phyloP scores from a whole-genome alignment of 495 filamentous ascomycete species.

The Annulohypoxylon maeteangense region DNA sequence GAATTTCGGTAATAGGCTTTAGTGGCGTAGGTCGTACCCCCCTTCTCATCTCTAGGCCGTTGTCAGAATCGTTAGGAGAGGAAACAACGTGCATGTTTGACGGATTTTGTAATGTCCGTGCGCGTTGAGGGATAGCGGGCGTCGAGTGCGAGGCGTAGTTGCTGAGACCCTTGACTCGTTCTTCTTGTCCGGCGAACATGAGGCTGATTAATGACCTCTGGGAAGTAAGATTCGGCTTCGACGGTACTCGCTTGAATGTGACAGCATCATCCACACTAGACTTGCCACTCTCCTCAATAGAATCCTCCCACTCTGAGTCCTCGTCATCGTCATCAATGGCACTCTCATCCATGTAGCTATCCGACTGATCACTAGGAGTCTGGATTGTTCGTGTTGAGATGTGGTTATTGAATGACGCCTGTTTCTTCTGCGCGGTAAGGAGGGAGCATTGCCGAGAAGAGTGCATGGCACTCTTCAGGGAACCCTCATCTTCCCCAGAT shows the following conservation, averaged over 20 bases:
- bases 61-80: constrained; percentile 76
- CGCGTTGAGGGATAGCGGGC: constrained; percentile 78
- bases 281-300: constrained; percentile 84
- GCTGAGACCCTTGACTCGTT: constrained; percentile 72
- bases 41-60: constrained; percentile 73
- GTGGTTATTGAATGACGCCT: constrained; percentile 85
- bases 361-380: constrained; percentile 73
- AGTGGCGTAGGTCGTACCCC: constrained; percentile 55
- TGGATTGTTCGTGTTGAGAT: constrained; percentile 73
- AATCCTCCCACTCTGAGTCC: constrained; percentile 91
- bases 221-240: constrained; percentile 83
- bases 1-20: constrained; percentile 71
- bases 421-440: constrained; percentile 70
- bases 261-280: constrained; percentile 82
- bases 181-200: constrained; percentile 79
- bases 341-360: constrained; percentile 78
- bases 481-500: constrained; percentile 77
- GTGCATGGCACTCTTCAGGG: constrained; percentile 75
- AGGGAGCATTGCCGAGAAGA: constrained; percentile 57
- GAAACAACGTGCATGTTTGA: constrained; percentile 76
- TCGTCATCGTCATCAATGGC: constrained; percentile 91
- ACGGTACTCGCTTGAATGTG: constrained; percentile 91
- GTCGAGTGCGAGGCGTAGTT: constrained; percentile 80
- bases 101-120: constrained; percentile 76
- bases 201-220: constrained; percentile 89